A percentile compares a stretch with the other conserved stretches of the same genome.
phyloP scores from a whole-genome alignment of 208 protist species.

The Endotrypanum monterogeii region DNA sequence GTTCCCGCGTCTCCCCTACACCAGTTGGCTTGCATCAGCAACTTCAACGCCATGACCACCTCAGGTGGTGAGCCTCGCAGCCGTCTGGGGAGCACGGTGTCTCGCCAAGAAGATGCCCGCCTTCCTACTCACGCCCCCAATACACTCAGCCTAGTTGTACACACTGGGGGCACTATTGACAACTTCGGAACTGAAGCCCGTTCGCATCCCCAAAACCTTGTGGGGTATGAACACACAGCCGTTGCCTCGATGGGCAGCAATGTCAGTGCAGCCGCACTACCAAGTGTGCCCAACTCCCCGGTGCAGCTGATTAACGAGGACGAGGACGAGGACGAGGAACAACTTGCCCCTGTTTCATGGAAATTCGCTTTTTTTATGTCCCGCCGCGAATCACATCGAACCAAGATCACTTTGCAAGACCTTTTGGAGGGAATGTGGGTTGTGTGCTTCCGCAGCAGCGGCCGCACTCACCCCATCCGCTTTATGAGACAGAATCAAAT shows the following conservation, averaged over 20 bases:
- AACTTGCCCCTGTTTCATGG: conserved; percentile 73
- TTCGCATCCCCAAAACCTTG: neutral
- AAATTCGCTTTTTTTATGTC: conserved; percentile 92
- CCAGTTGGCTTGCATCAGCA: conserved; percentile 26
- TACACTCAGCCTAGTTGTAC: neutral
- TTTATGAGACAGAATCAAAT: conserved; percentile 48
- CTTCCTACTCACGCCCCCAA: neutral
- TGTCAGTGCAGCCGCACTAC: neutral
- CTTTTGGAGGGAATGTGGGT: conserved; percentile 64
- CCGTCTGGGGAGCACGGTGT: neutral
- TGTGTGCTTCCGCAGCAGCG: conserved; percentile 61
- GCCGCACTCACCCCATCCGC: conserved; percentile 47
- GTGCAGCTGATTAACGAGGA: conserved; percentile 15
- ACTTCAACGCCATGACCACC: conserved; percentile 8
- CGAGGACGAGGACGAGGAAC: conserved; percentile 27
- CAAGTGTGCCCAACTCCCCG: neutral
- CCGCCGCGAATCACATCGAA: conserved; percentile 51
- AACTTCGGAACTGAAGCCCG: neutral
- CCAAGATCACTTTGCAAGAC: conserved; percentile 52
- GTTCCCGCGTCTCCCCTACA: conserved; percentile 28
- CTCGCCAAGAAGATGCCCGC: neutral
- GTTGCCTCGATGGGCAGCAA: neutral
- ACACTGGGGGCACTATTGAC: neutral
- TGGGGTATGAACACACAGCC: neutral
- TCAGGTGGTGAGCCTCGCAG: neutral